Percentiles rank a stretch among this genome's conserved stretches.
Evolutionary conservation across 2,329 filamentous ascomycete species (phyloP).

Genomic region (Apiospora phragmitis): DNA sequence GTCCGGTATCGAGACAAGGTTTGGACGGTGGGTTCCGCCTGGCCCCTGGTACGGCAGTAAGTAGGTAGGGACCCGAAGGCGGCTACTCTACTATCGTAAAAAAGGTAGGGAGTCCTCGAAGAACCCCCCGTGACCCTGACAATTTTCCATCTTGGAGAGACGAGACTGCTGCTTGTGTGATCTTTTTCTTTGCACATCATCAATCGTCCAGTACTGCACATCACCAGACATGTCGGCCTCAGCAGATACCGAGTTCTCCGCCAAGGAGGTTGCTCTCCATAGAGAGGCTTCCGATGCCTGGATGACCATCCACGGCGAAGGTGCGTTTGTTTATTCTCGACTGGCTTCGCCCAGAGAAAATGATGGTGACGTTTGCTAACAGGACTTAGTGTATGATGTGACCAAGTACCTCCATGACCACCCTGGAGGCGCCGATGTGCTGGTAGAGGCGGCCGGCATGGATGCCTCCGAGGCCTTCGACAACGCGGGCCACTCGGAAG

Average conservation of each 20-base stretch:
- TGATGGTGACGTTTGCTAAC: constrained; percentile 6
- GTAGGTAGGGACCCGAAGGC: neutral
- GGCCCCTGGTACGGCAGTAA: neutral
- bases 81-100: neutral
- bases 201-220: neutral
- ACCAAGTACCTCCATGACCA: constrained; percentile 60
- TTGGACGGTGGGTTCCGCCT: neutral
- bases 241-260: constrained; percentile 30
- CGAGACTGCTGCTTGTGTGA: neutral
- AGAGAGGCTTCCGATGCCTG: constrained; percentile 49
- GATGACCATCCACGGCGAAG: constrained; percentile 57
- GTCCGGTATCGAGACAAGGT: neutral
- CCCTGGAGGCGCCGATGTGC: constrained; percentile 74
- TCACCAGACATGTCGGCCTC: constrained; percentile 17
- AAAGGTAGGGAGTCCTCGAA: constrained; percentile 1
- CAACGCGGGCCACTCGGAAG: constrained; percentile 79
- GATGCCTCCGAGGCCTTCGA: constrained; percentile 81
- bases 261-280: constrained; percentile 50
- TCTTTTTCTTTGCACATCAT: neutral
- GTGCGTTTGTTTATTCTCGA: constrained; percentile 29
- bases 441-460: constrained; percentile 75
- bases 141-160: neutral
- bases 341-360: neutral
- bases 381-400: constrained; percentile 54
- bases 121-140: neutral